Conservation (phyloP, 208 protist genomes). For the Leishmania lainsoni region DNA sequence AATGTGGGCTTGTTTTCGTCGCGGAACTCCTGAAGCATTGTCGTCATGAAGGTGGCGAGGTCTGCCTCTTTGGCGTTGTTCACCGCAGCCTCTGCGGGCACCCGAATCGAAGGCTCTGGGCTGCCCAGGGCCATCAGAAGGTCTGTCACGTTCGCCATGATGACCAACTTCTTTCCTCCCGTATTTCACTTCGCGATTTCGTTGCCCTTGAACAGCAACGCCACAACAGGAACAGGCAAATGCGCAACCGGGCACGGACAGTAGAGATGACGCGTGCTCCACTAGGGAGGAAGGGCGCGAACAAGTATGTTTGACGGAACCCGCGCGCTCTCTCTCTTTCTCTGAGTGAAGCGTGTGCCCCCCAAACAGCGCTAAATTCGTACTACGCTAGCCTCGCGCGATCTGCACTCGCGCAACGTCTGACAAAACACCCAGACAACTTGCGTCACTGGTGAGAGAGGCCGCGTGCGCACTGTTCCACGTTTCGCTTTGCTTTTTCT, state of each 20-base stretch:
- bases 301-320: background rate
- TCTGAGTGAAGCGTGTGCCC: background rate
- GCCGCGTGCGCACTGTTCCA: background rate
- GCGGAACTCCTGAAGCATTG: constrained; percentile 88
- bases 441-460: background rate
- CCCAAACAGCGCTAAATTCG: background rate
- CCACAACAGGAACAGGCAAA: background rate
- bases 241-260: background rate
- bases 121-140: constrained; percentile 70
- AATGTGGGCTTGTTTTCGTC: constrained; percentile 88
- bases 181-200: background rate
- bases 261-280: background rate
- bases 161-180: background rate
- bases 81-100: constrained; percentile 76
- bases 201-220: background rate
- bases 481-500: background rate
- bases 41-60: constrained; percentile 84
- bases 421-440: background rate
- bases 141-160: constrained; percentile 71
- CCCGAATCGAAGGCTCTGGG: constrained; percentile 68
- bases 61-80: constrained; percentile 68
- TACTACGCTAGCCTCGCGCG: background rate
- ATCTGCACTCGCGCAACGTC: background rate
- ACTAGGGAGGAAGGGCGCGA: background rate
- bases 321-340: background rate